Percentiles rank a stretch among this genome's conserved stretches.
phyloP scores from a whole-genome alignment of 495 filamentous ascomycete genomes.

The Chaetomium fimeti region DNA sequence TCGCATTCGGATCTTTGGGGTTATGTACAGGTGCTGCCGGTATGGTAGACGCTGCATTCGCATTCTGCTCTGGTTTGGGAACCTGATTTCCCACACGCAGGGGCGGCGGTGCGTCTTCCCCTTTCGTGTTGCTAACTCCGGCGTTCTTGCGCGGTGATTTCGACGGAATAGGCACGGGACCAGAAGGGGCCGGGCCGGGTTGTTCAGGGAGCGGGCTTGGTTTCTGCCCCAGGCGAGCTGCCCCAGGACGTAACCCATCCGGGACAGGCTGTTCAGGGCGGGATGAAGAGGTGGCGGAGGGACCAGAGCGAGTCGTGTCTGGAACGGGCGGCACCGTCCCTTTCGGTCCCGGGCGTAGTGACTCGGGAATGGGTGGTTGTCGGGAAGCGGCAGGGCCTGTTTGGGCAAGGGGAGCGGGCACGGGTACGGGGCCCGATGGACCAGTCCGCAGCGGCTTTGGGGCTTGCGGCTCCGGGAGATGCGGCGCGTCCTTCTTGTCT shows the following conservation, averaged over 20 bases:
- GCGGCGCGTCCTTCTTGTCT: neutral
- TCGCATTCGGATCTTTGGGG: no score
- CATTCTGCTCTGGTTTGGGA: neutral
- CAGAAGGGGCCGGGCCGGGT: slow-evolving; percentile 10
- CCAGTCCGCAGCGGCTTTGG: slow-evolving; percentile 2
- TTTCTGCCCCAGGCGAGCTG: neutral
- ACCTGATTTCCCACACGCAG: neutral
- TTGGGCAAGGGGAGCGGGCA: neutral
- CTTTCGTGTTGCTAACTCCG: neutral
- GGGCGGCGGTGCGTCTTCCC: neutral
- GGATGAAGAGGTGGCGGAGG: neutral
- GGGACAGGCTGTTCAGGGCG: neutral
- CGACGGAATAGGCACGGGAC: slow-evolving; percentile 11
- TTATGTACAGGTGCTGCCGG: neutral
- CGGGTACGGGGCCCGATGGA: slow-evolving; percentile 2
- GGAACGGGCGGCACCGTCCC: neutral
- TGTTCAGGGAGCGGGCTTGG: neutral
- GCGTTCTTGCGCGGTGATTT: neutral
- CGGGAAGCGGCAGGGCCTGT: neutral
- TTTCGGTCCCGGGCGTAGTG: neutral
- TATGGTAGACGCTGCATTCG: neutral
- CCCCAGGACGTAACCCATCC: neutral
- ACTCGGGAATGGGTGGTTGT: neutral
- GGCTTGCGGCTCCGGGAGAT: neutral
- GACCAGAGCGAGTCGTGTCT: neutral